phyloP scores from a whole-genome alignment of 164 flowering plant genomes.

The Warburgia ugandensis region DNA sequence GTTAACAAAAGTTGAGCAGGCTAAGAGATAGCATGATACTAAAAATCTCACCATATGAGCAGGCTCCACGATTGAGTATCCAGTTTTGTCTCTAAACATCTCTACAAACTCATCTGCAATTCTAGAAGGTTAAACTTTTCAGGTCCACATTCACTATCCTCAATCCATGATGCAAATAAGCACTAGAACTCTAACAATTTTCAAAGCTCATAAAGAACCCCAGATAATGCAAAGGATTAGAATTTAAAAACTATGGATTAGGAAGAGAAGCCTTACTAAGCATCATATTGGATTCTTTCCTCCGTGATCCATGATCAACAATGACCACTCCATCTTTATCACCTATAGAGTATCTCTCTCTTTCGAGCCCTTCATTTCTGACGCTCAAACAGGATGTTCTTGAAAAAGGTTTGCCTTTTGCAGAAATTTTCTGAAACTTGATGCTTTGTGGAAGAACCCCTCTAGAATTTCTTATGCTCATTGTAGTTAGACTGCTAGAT shows the following conservation, averaged over 20 bases:
- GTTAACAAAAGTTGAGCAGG: not conserved
- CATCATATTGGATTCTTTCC: constrained; percentile 80
- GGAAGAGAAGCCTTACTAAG: constrained; percentile 41
- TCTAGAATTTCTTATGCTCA: constrained; percentile 17
- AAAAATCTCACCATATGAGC: constrained; percentile 77
- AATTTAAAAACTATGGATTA: not conserved
- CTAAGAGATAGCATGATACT: not conserved
- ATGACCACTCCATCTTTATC: constrained; percentile 68
- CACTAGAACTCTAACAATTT: not conserved
- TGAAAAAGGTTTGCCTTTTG: constrained; percentile 16
- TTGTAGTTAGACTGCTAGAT: constrained; percentile 10
- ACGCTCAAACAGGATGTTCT: constrained; percentile 20
- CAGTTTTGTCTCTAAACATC: constrained; percentile 75
- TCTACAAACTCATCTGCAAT: constrained; percentile 78
- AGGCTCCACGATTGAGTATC: constrained; percentile 86
- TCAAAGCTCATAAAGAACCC: not conserved
- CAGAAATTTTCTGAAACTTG: constrained; percentile 19
- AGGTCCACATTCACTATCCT: not conserved
- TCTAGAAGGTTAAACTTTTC: constrained; percentile 10
- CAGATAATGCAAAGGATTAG: not conserved
- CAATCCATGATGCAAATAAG: not conserved
- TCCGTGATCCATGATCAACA: constrained; percentile 94
- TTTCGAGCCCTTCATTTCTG: constrained; percentile 23
- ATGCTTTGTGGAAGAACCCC: constrained; percentile 21
- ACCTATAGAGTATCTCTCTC: constrained; percentile 29